Percentiles rank a stretch among this genome's conserved stretches.
Evolutionary conservation across 768 basidiomycete genomes (phyloP).

Genomic region (Termitomyces sp.): DNA sequence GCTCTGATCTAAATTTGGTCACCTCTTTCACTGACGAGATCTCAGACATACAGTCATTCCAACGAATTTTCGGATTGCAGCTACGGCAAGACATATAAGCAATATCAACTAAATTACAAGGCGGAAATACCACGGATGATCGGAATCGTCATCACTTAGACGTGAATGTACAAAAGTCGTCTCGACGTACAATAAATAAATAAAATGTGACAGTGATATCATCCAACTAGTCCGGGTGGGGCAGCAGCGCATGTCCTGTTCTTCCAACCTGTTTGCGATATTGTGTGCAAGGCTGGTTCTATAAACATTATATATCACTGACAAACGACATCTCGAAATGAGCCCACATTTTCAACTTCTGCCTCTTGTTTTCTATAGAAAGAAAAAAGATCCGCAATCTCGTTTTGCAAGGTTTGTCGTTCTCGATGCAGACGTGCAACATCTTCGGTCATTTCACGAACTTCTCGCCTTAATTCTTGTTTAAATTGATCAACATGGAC

Average conservation of each 20-base stretch:
- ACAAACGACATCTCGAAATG: neutral
- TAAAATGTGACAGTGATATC: neutral
- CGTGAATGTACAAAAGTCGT: neutral
- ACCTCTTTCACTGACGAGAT: neutral
- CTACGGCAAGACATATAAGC: slow-evolving; percentile 69
- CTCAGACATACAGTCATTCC: slow-evolving; percentile 71
- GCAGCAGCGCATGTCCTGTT: slow-evolving; percentile 18
- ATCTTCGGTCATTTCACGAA: slow-evolving; percentile 68
- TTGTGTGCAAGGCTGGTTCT: neutral
- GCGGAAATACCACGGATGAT: neutral
- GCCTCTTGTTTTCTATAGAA: slow-evolving; percentile 65
- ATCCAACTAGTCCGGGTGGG: slow-evolving; percentile 12
- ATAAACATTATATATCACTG: neutral
- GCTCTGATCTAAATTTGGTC: neutral
- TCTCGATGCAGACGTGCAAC: slow-evolving; percentile 62
- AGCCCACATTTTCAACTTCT: slow-evolving; percentile 12
- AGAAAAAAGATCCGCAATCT: slow-evolving; percentile 67
- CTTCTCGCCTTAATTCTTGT: slow-evolving; percentile 70
- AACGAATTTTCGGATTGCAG: slow-evolving; percentile 71
- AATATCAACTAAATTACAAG: slow-evolving; percentile 11
- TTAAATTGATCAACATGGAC: slow-evolving; percentile 89
- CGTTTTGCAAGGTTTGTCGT: slow-evolving; percentile 57
- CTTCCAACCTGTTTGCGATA: neutral
- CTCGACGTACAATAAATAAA: neutral
- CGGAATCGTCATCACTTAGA: neutral